Percentiles rank a stretch among this genome's conserved stretches.
phyloP scores from a whole-genome alignment of 441 rosid genomes.

The Erodium trifolium region DNA sequence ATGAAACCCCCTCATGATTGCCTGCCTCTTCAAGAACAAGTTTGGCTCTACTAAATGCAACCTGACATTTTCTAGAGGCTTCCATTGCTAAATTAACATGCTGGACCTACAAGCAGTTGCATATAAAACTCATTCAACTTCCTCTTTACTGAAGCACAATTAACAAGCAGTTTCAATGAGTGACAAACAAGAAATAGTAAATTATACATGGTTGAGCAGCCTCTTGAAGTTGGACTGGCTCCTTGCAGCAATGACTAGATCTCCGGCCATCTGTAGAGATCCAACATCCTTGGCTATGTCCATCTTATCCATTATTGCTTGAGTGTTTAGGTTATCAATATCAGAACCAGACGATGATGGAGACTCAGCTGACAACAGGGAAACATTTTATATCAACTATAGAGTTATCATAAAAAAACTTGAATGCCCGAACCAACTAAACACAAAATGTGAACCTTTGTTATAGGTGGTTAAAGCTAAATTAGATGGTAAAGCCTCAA shows the following conservation, averaged over 20 bases:
- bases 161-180: conserved; percentile 1
- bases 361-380: conserved; percentile 10
- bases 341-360: conserved; percentile 17
- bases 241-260: conserved; percentile 14
- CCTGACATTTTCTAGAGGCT: conserved; percentile 7
- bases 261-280: conserved; percentile 17
- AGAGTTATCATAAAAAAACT: background rate
- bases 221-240: conserved; percentile 11
- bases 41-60: conserved; percentile 4
- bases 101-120: conserved; percentile 10
- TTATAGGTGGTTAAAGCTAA: background rate
- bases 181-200: background rate
- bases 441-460: background rate
- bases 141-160: background rate
- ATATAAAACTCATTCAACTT: background rate
- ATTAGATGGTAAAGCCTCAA: background rate
- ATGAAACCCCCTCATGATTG: conserved; percentile 7
- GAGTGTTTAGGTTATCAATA: conserved; percentile 17
- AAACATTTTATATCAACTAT: background rate
- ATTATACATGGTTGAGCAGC: conserved; percentile 14
- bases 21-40: conserved; percentile 9
- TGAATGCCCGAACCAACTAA: background rate
- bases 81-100: conserved; percentile 11
- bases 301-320: conserved; percentile 12
- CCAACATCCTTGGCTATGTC: conserved; percentile 9